Percentiles rank a stretch among this genome's conserved stretches.
These are phyloP conservation scores for Pueraria montana DNA, from an alignment of 306 rosid species.

Conservation along the genomic window DNA sequence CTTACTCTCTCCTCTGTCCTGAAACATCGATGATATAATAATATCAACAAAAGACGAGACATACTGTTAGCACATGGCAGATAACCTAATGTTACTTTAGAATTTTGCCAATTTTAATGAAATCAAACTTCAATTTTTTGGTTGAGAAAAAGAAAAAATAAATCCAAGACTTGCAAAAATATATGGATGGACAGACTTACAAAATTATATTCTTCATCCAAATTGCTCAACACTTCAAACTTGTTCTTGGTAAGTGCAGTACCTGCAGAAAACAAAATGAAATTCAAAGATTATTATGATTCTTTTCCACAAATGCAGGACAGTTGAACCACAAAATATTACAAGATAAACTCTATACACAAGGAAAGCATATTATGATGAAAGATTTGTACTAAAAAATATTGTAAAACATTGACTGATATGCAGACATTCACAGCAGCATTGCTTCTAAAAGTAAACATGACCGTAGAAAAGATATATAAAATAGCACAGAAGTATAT, in stretches of 20 bases:
- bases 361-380: conserved; percentile 35
- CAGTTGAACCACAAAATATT: conserved; percentile 20
- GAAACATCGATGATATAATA: conserved; percentile 50
- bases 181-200: conserved; percentile 60
- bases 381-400: conserved; percentile 5
- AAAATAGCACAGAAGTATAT: conserved; percentile 9
- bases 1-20: conserved; percentile 64
- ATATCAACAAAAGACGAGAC: background rate
- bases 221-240: conserved; percentile 67
- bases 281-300: conserved; percentile 38
- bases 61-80: conserved; percentile 3
- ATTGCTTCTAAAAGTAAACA: conserved; percentile 24
- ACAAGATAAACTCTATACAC: conserved; percentile 9
- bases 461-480: conserved; percentile 24
- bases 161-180: conserved; percentile 20
- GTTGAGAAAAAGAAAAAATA: background rate
- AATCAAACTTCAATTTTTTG: conserved; percentile 23
- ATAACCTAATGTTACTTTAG: conserved; percentile 6
- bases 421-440: conserved; percentile 12
- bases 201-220: conserved; percentile 65
- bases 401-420: conserved; percentile 1
- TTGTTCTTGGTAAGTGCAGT: conserved; percentile 65
- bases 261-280: conserved; percentile 59
- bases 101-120: conserved; percentile 4
- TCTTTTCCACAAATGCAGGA: conserved; percentile 37